Evolutionary conservation across 2,329 filamentous ascomycete genomes (phyloP).

Genomic region (Aspergillus proliferans): DNA sequence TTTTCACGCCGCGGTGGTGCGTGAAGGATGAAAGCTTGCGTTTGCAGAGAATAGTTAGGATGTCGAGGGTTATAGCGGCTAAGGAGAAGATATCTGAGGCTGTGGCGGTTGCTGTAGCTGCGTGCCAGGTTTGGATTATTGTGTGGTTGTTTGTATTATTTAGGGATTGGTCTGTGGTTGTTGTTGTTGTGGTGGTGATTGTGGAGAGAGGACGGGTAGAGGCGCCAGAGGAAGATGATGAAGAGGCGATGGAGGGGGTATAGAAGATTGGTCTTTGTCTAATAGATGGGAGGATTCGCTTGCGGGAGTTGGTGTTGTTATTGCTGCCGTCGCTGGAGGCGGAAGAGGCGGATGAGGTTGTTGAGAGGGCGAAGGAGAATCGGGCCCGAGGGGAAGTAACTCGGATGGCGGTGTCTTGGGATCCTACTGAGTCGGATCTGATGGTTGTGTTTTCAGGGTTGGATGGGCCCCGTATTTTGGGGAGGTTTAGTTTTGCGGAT

Average conservation of each 20-base stretch:
- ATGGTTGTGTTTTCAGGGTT: slow-evolving; percentile 15
- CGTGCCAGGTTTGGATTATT: slow-evolving; percentile 35
- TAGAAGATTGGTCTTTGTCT: slow-evolving; percentile 24
- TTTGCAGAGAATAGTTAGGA: slow-evolving; percentile 54
- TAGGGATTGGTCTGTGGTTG: slow-evolving; percentile 9
- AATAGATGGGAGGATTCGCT: slow-evolving; percentile 14
- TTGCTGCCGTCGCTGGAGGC: slow-evolving; percentile 19
- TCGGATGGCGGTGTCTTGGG: slow-evolving; percentile 30
- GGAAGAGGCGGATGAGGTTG: slow-evolving; percentile 31
- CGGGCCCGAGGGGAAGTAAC: slow-evolving; percentile 25
- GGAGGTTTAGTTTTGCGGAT: slow-evolving; percentile 13
- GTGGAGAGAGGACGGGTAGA: slow-evolving; percentile 11
- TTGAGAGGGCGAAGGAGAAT: slow-evolving; percentile 27
- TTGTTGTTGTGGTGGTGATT: slow-evolving; percentile 12
- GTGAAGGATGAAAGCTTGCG: slow-evolving; percentile 51
- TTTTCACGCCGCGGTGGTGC: slow-evolving; percentile 50
- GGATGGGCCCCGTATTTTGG: slow-evolving; percentile 17
- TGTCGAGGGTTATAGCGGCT: slow-evolving; percentile 53
- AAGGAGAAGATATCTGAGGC: slow-evolving; percentile 54
- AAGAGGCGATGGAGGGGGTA: slow-evolving; percentile 28
- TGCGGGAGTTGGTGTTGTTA: slow-evolving; percentile 14
- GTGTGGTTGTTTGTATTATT: slow-evolving; percentile 28
- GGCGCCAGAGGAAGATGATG: slow-evolving; percentile 18
- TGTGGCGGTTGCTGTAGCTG: slow-evolving; percentile 26
- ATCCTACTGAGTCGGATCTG: slow-evolving; percentile 25